Percentiles rank a stretch among this genome's conserved stretches.
These are phyloP conservation scores for Fonsecaea multimorphosa DNA, from an alignment of 2,329 filamentous ascomycete species.

Conservation along the genomic window DNA sequence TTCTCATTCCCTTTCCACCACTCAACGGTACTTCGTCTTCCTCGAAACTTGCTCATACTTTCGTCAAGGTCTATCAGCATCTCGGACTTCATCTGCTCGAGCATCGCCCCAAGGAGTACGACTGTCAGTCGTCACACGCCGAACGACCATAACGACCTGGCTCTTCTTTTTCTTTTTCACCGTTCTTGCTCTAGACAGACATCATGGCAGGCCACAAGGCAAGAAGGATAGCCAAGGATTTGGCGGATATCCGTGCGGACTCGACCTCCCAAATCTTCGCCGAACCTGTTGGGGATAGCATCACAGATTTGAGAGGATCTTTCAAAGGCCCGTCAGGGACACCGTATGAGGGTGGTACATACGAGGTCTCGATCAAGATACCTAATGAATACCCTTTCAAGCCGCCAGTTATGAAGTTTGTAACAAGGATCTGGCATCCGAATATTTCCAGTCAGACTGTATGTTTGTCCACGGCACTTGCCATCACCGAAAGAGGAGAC, in stretches of 20 bases:
- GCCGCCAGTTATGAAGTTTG: constrained; percentile 87
- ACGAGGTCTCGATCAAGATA: constrained; percentile 82
- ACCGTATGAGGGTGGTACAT: constrained; percentile 87
- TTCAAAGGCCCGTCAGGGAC: constrained; percentile 90
- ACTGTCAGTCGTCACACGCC: neutral
- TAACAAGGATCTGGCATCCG: constrained; percentile 95
- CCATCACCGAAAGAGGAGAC: neutral
- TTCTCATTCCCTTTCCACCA: neutral
- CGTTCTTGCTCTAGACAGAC: neutral
- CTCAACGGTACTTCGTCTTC: neutral
- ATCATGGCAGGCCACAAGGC: constrained; percentile 63
- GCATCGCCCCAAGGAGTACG: neutral
- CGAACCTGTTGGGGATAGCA: constrained; percentile 67
- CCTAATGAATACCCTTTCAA: constrained; percentile 92
- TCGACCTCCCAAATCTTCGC: constrained; percentile 77
- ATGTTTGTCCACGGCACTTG: constrained; percentile 45
- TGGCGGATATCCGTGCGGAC: constrained; percentile 64
- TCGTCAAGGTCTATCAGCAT: constrained; percentile 3
- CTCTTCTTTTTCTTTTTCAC: neutral
- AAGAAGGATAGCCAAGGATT: constrained; percentile 60
- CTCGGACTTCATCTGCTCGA: neutral
- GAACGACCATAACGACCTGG: neutral
- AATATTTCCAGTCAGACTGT: constrained; percentile 95
- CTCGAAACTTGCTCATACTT: neutral
- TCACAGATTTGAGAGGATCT: constrained; percentile 81